A percentile compares a stretch with the other conserved stretches of the same genome.
Evolutionary conservation across 805 yeast species (phyloP).

Genomic region (Wickerhamiella shivajii): DNA sequence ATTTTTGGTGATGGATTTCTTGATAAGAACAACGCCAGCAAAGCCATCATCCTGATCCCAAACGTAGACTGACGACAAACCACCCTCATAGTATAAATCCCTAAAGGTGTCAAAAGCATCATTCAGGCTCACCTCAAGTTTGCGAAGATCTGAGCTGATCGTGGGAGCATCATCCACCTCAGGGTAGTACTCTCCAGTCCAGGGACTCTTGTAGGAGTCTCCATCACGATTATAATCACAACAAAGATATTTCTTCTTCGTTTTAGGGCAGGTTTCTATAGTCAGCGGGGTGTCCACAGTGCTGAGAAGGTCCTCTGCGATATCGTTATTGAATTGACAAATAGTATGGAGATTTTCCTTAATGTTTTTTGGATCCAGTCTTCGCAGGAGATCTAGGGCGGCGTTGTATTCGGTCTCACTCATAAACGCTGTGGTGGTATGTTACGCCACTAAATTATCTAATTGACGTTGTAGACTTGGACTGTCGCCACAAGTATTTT

Average conservation of each 20-base stretch:
- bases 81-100: conserved; percentile 92
- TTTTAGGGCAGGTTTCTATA: conserved; percentile 33
- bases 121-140: conserved; percentile 67
- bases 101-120: conserved; percentile 86
- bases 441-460: not conserved
- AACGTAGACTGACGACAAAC: conserved; percentile 71
- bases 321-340: conserved; percentile 43
- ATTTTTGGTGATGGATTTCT: conserved; percentile 32
- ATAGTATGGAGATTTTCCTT: conserved; percentile 30
- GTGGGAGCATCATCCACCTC: conserved; percentile 42
- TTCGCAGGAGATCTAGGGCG: conserved; percentile 60
- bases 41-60: conserved; percentile 81
- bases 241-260: conserved; percentile 58
- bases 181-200: conserved; percentile 59
- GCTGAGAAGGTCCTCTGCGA: conserved; percentile 77
- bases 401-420: conserved; percentile 51
- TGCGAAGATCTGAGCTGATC: conserved; percentile 54
- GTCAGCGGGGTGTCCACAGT: conserved; percentile 76
- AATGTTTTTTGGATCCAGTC: conserved; percentile 55
- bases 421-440: conserved; percentile 6
- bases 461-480: too few species aligned
- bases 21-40: conserved; percentile 82
- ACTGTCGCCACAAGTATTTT: too few species aligned
- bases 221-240: conserved; percentile 96
- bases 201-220: conserved; percentile 83